phyloP scores from a whole-genome alignment of 2,329 filamentous ascomycete species.

The Fusarium sp. region DNA sequence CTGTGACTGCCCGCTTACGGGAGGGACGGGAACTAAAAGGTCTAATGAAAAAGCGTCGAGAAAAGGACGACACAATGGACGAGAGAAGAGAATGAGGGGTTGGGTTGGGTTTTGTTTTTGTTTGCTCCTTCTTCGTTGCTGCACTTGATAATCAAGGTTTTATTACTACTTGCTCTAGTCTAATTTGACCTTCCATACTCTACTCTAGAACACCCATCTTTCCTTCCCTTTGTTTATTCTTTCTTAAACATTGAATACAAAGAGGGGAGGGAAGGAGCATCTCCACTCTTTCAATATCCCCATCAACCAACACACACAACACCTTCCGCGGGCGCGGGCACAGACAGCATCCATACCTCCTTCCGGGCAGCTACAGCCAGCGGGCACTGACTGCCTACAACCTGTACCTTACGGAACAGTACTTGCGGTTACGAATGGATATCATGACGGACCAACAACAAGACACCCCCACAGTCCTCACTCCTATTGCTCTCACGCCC shows the following conservation, averaged over 20 bases:
- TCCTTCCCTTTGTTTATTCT: background rate
- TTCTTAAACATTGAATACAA: background rate
- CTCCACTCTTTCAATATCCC: constrained; percentile 8
- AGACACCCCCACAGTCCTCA: constrained; percentile 24
- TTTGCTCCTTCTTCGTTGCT: background rate
- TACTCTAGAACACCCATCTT: background rate
- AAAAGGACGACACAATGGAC: background rate
- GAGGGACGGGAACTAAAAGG: constrained; percentile 12
- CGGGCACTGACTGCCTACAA: background rate
- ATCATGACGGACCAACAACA: constrained; percentile 26
- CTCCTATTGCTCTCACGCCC: background rate
- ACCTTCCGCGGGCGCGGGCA: background rate
- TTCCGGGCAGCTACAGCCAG: background rate
- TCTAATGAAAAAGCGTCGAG: constrained; percentile 3
- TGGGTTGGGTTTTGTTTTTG: background rate
- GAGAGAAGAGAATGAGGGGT: constrained; percentile 2
- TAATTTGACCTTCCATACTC: background rate
- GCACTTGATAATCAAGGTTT: background rate
- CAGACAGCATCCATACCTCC: background rate
- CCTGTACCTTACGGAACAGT: background rate
- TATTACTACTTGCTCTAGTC: background rate
- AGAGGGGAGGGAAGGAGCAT: background rate
- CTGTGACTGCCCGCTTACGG: background rate
- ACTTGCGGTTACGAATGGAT: constrained; percentile 1
- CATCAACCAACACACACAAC: constrained; percentile 10